Base-by-base conservation (phyloP, 176 grass and related monocot species). In the Elymus sibiricus region DNA sequence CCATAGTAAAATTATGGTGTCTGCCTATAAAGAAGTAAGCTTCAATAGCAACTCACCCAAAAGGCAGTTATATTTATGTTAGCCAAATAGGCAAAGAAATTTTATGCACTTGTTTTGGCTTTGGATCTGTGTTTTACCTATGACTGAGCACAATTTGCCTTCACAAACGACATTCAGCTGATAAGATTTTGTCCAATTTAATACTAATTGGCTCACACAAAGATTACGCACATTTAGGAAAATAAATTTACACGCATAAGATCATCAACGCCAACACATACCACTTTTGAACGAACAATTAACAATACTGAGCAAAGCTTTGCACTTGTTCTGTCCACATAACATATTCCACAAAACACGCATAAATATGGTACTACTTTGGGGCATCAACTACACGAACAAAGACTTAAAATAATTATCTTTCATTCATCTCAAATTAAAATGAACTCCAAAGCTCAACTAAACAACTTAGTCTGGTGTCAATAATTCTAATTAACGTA, bases 261-360 rank as follows among this genome's bases (percentile, higher is more conserved):
- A 47, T 44, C 32, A 61, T 81, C 27, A 74, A 53, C 72, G 21
- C 51, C 67, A 70, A 84, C 67, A 84, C 64, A 43, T 5, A 90
- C 65, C 53, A 83, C 73, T 35, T 64, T 42, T 78, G 42, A 25
- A 86, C 21, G 21, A 78, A 80, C 17, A 79, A 44, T 72, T 74
- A 53, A 78, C 16, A 84, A 61, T 25, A 64, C 51, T 47, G 22
- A 62, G 13, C 32, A 11, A 34, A 34, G 4, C 42, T 11, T 43
- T 11, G 32, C 32, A 34, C 32, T 3, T 34, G 32, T 34, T 34
- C 1, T 34, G 32, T 34, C 2, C 4, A 34, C 32, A 34, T 34
- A 1, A 3, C 32, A 3, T 34, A 2, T 34, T 34, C 4, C 4
- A 3, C 2, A 40, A 10, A 40, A 40, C 39, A 2, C 39, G 10